Evolutionary conservation across 352 stramenopile species (phyloP).

Genomic region (Globisporangium perplexum): DNA sequence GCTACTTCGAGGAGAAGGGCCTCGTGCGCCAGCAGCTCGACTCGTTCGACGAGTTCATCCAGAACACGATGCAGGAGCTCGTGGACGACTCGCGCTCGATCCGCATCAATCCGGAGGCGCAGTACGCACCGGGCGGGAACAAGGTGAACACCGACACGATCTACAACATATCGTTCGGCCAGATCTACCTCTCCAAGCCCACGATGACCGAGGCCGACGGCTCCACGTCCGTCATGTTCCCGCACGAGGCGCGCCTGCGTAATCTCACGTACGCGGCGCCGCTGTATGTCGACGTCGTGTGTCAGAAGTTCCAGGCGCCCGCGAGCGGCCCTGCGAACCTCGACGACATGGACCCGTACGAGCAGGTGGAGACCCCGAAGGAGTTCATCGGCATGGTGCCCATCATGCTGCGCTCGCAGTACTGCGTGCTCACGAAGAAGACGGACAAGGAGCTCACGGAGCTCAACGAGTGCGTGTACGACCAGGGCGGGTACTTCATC

Average conservation of each 20-base stretch:
- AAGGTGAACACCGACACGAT: constrained; percentile 89
- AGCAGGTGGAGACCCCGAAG: constrained; percentile 82
- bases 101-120: constrained; percentile 94
- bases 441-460: constrained; percentile 92
- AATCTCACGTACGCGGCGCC: constrained; percentile 99
- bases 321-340: constrained; percentile 57
- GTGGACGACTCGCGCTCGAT: constrained; percentile 97
- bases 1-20: constrained; percentile 99
- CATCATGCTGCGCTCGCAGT: constrained; percentile 97
- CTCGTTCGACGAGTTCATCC: constrained; percentile 99
- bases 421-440: constrained; percentile 93
- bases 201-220: constrained; percentile 97
- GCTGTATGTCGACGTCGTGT: constrained; percentile 98
- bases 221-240: constrained; percentile 98
- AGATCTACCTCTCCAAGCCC: constrained; percentile 98
- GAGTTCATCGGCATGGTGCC: constrained; percentile 98
- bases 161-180: constrained; percentile 96
- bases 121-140: constrained; percentile 94
- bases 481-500: constrained; percentile 99
- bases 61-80: constrained; percentile 99
- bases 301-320: constrained; percentile 86
- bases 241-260: constrained; percentile 96
- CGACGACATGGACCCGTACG: constrained; percentile 86
- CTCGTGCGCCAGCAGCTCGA: constrained; percentile 99
- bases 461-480: constrained; percentile 99